Conservation (phyloP, 2,329 filamentous ascomycete genomes). For the Fusarium brevicatenulatum region DNA sequence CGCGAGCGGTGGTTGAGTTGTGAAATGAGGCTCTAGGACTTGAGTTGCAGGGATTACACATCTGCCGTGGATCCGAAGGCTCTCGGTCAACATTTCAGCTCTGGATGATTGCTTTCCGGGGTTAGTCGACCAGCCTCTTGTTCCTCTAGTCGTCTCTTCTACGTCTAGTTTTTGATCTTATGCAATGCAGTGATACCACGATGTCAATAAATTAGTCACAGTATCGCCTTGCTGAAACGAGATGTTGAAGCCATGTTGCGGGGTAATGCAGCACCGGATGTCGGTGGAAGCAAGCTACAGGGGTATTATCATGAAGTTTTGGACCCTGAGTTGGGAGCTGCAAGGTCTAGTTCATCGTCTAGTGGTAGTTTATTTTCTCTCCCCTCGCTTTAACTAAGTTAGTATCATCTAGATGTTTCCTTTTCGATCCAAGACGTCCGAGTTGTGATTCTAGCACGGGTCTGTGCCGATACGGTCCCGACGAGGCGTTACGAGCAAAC, state of each 20-base stretch:
- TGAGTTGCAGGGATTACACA: not conserved
- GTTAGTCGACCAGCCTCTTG: rapidly evolving
- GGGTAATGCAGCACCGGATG: not conserved
- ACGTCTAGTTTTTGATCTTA: too few relatives aligned
- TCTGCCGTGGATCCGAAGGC: not conserved
- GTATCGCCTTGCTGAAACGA: not conserved
- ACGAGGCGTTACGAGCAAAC: not conserved
- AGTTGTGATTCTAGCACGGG: not conserved
- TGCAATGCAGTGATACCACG: not conserved
- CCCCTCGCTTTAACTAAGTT: not conserved
- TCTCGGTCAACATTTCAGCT: not conserved
- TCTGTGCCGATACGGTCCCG: not conserved
- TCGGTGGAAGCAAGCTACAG: not conserved
- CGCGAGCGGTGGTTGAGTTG: not conserved
- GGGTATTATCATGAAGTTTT: not conserved
- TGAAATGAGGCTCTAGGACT: not conserved
- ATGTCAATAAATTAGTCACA: not conserved
- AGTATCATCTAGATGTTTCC: not conserved
- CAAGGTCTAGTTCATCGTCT: rapidly evolving
- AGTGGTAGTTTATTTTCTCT: not conserved
- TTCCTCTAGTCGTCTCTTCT: not conserved
- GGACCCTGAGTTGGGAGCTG: not conserved
- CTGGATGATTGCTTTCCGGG: not conserved
- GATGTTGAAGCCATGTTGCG: not conserved
- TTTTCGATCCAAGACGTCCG: too few relatives aligned